phyloP scores from a whole-genome alignment of 2,329 filamentous ascomycete genomes.

The Colletotrichum eleusines region DNA sequence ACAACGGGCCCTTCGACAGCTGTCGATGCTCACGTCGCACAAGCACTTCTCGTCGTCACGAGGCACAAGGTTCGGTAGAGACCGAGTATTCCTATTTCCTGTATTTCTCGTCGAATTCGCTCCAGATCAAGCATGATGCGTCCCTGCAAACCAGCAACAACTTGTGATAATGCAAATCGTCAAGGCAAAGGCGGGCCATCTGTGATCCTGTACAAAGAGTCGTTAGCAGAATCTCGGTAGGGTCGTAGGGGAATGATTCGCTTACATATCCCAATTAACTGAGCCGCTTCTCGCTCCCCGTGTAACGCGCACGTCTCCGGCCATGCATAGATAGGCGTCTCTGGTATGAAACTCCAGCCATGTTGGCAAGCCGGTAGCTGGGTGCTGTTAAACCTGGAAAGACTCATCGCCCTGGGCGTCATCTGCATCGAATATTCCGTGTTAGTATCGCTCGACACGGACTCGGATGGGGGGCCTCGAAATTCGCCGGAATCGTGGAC shows the following conservation, averaged over 20 bases:
- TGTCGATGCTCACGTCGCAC: not conserved
- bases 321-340: slow-evolving; percentile 8
- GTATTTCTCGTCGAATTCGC: not conserved
- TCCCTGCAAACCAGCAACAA: not conserved
- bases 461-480: slow-evolving; percentile 19
- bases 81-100: not conserved
- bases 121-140: not conserved
- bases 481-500: slow-evolving; percentile 30
- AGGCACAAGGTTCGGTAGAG: not conserved
- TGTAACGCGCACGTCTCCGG: slow-evolving; percentile 27
- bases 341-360: slow-evolving; percentile 26
- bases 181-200: not conserved
- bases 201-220: not conserved
- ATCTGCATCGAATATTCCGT: slow-evolving; percentile 35
- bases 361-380: slow-evolving; percentile 21
- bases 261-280: slow-evolving; percentile 29
- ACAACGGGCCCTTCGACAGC: slow-evolving; percentile 1
- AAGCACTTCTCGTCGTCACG: not conserved
- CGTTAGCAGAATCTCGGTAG: not conserved
- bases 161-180: not conserved
- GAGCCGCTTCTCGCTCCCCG: slow-evolving; percentile 19
- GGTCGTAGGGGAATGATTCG: not conserved
- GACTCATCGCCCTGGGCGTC: slow-evolving; percentile 13
- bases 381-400: slow-evolving; percentile 12
- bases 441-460: slow-evolving; percentile 39